Evolutionary conservation across 441 rosid genomes (phyloP), one percentile per base, ranked within the genome.

Genomic region (Melastoma candidum): DNA sequence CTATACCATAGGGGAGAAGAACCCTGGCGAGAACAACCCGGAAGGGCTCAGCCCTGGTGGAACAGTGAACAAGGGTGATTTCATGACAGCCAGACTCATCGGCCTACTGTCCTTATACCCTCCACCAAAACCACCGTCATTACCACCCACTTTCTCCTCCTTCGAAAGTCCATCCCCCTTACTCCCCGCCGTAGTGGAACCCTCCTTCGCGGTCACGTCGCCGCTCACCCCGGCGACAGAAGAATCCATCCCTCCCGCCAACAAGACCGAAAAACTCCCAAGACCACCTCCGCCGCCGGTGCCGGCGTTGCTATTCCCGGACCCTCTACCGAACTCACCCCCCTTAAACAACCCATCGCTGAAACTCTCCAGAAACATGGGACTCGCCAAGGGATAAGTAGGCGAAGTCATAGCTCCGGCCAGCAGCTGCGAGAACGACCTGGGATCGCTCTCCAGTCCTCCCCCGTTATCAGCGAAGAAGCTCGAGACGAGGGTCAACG

Each of bases 321-420:
- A 32, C 41, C 59, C 59, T 22, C 46, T 48, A 43, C 58, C 49
- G 46, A 49, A 56, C 47, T 56, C 47, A 12, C 41, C 59, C 25
- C 47, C 59, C 36, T 1, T 8, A 17, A 11, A 25, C 25, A 39
- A 26, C 26, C 32, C 48, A 3, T 44, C 58, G 10, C 47, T 11
- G 2, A 43, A 7, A 41, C 17, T 27, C 4, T 56, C 50, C 12
- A 7, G 41, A 36, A 44, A 24, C 17, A 46, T 36, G 39, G 48
- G 59, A 26, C 14, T 54, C 27, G 54, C 13, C 54, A 49, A 24
- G 44, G 29, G 47, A 2, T 53, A 53, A 24, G 49, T 53, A 10
- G 62, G 62, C n/a, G 62, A 58, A 46, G 48, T 58, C 54, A 58
- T 49, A 22, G 62, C 62, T 13, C 62, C 62, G 11, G 62, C 62